These are phyloP conservation scores for Spencermartinsiella ligniputridi DNA, from an alignment of 1,139 yeast genomes.

Conservation along the genomic window DNA sequence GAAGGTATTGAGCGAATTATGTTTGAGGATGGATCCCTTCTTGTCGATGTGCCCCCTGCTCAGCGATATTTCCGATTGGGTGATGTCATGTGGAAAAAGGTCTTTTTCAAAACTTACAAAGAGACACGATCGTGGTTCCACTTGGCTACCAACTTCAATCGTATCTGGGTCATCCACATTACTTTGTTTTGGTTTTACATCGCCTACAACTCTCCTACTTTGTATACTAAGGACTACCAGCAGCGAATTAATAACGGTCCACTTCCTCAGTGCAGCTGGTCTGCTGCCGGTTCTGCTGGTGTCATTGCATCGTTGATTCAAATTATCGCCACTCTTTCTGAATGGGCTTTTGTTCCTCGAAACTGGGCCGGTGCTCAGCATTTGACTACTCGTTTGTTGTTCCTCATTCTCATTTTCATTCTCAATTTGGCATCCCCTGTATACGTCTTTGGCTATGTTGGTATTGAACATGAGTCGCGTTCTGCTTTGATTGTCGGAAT, in stretches of 20 bases:
- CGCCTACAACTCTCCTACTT: conserved; percentile 86
- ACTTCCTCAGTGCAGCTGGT: conserved; percentile 83
- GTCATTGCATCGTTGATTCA: conserved; percentile 76
- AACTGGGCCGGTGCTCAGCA: conserved; percentile 99
- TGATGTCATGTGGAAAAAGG: conserved; percentile 88
- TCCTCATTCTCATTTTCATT: conserved; percentile 60
- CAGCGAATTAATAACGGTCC: conserved; percentile 86
- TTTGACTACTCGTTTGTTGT: conserved; percentile 78
- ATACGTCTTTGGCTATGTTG: conserved; percentile 73
- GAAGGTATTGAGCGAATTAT: conserved; percentile 95
- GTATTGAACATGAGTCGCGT: conserved; percentile 59
- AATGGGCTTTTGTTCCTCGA: conserved; percentile 96
- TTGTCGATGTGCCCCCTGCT: conserved; percentile 83
- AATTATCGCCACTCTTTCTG: conserved; percentile 81
- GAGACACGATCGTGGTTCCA: conserved; percentile 99
- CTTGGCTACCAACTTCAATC: conserved; percentile 88
- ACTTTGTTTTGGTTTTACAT: conserved; percentile 91
- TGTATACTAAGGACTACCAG: conserved; percentile 80
- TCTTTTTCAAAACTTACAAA: conserved; percentile 92
- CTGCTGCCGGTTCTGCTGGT: conserved; percentile 92
- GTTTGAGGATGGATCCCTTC: conserved; percentile 84
- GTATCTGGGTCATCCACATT: conserved; percentile 95
- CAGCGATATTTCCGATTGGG: conserved; percentile 89
- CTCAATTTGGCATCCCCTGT: conserved; percentile 82
- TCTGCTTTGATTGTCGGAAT: conserved; percentile 81